phyloP scores from a whole-genome alignment of 1,139 yeast genomes.

The Zygosaccharomyces sapae region DNA sequence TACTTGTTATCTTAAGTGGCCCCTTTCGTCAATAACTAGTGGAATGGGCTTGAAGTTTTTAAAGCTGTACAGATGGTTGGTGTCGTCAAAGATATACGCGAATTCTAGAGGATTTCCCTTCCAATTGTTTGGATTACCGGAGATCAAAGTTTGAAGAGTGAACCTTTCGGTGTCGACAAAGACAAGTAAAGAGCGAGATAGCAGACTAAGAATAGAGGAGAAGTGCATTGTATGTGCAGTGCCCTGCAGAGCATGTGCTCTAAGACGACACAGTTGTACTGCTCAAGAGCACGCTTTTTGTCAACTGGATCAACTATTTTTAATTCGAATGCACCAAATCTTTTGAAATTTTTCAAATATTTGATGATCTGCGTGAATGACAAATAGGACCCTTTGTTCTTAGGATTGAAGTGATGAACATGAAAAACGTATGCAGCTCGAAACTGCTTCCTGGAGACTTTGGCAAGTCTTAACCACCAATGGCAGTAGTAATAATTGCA shows the following conservation, averaged over 20 bases:
- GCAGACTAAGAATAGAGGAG: not conserved
- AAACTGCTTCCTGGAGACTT: not conserved
- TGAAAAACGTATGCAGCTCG: not conserved
- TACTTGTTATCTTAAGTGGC: not conserved
- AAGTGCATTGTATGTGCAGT: not conserved
- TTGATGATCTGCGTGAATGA: not conserved
- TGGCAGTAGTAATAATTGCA: too few relatives aligned
- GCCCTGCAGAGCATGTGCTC: not conserved
- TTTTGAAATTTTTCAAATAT: not conserved
- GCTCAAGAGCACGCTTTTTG: not conserved
- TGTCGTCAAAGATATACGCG: not conserved
- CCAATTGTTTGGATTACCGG: not conserved
- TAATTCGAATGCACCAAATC: not conserved
- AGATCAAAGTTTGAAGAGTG: not conserved
- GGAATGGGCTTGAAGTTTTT: not conserved
- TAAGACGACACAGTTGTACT: not conserved
- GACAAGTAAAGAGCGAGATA: not conserved
- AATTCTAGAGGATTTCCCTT: not conserved
- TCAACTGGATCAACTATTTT: not conserved
- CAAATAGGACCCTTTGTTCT: not conserved
- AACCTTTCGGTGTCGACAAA: not conserved
- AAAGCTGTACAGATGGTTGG: not conserved
- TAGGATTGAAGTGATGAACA: not conserved
- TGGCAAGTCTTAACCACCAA: not conserved
- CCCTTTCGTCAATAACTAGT: not conserved